These are phyloP conservation scores for Umbelopsis sp. DNA, from an alignment of 192 early-diverging fungal species.

Conservation along the genomic window DNA sequence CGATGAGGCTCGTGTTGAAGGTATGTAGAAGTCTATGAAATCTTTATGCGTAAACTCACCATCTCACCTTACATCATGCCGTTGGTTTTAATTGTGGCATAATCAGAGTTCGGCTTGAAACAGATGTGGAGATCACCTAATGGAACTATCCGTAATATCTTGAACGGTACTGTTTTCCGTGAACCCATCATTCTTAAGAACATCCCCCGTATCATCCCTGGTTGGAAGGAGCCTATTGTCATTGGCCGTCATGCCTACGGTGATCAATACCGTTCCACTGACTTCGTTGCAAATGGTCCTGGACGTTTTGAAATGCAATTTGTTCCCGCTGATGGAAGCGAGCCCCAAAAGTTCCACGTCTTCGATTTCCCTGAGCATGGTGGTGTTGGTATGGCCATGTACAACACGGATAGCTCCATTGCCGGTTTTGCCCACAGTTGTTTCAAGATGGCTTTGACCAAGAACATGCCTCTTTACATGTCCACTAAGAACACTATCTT, in stretches of 20 bases:
- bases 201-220: conserved; percentile 90
- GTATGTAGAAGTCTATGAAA: conserved; percentile 22
- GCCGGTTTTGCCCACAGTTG: conserved; percentile 91
- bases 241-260: conserved; percentile 98
- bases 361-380: conserved; percentile 76
- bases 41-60: background rate
- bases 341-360: conserved; percentile 63
- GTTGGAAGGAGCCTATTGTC: conserved; percentile 92
- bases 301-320: conserved; percentile 89
- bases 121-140: conserved; percentile 98
- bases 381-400: conserved; percentile 96
- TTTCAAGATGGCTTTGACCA: conserved; percentile 90
- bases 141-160: conserved; percentile 94
- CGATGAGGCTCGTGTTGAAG: conserved; percentile 89
- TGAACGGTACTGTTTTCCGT: conserved; percentile 97
- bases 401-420: conserved; percentile 91
- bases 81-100: too few species aligned
- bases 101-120: conserved; percentile 85
- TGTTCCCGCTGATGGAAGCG: conserved; percentile 62
- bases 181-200: conserved; percentile 95
- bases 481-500: conserved; percentile 98
- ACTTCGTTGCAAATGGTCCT: conserved; percentile 89
- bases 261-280: conserved; percentile 98
- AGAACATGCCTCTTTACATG: conserved; percentile 95
- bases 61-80: too few species aligned